phyloP scores from a whole-genome alignment of 202 grass and related monocot genomes.

The Musa balbisiana region DNA sequence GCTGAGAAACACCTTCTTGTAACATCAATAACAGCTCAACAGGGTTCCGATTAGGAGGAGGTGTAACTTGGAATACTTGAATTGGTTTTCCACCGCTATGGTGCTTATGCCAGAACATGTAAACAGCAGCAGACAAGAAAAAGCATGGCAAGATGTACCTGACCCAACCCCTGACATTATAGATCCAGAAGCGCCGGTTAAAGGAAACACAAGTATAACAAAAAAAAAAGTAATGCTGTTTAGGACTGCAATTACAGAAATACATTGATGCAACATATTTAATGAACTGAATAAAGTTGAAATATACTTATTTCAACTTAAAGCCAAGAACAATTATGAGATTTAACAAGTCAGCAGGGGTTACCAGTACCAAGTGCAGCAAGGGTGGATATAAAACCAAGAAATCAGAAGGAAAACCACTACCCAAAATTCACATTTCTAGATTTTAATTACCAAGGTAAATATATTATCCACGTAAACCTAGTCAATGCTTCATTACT shows the following conservation, averaged over 20 bases:
- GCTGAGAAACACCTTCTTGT: constrained; percentile 67
- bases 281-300: no score
- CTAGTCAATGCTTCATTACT: background rate
- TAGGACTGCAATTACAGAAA: background rate
- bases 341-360: background rate
- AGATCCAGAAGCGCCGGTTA: background rate
- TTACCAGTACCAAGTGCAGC: no score
- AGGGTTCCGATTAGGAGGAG: constrained; percentile 48
- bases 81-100: constrained; percentile 30
- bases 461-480: background rate
- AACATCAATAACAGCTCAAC: constrained; percentile 64
- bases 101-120: constrained; percentile 76
- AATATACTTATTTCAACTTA: background rate
- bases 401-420: background rate
- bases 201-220: background rate
- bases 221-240: background rate
- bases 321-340: background rate
- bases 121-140: constrained; percentile 43
- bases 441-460: background rate
- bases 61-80: constrained; percentile 53
- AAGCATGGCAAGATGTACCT: constrained; percentile 58
- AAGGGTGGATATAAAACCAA: background rate
- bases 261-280: background rate
- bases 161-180: constrained; percentile 29
- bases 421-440: background rate